Base-by-base conservation (phyloP, 495 filamentous ascomycete genomes). In the Podospora sp. region DNA sequence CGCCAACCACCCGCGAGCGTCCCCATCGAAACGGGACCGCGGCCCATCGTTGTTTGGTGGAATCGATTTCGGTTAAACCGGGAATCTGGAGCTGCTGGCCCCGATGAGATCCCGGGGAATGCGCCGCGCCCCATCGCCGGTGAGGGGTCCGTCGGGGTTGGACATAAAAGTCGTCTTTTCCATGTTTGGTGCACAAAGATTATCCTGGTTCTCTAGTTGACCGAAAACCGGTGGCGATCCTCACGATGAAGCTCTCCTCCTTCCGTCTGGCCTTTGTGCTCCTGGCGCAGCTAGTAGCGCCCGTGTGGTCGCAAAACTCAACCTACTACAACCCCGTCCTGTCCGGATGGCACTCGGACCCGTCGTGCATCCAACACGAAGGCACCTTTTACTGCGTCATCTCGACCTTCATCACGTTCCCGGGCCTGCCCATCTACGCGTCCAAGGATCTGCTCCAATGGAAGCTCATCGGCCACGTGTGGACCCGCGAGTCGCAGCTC, bases 381-480 rank as follows among this genome's bases (percentile, higher is more conserved):
- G 73, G 69, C 29, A 78, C 68, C 29, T 79, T 77, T 68, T 79
- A 73, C 72, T 76, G 74, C 68, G 74, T 69, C 26, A 75, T 74
- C 0, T 79, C 77, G 16, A 78, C 74, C 20, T 79, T 79, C 62
- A 75, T 78, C 25, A 67, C 73, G 1, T 79, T 79, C 67, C 77
- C 77, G 1, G 77, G 75, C 0, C 40, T 78, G 3, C 76, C 77
- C 20, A 68, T 79, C 55, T 76, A 79, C 68, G 74, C 76, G 2
- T 75, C 72, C 12, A 73, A 71, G 57, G 77, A 78, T 67, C 63
- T 78, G 11, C 22, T 78, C 29, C 72, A 79, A 62, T 79, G 74
- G 75, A 76, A 78, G 60, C 52, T 77, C 33, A 57, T 63, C 69
- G 68, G 69, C 65, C 65, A 71, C 26, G 69, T 68, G 9, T 66